Evolutionary conservation across 2,329 filamentous ascomycete genomes (phyloP).

Genomic region (Epichloe elymi): DNA sequence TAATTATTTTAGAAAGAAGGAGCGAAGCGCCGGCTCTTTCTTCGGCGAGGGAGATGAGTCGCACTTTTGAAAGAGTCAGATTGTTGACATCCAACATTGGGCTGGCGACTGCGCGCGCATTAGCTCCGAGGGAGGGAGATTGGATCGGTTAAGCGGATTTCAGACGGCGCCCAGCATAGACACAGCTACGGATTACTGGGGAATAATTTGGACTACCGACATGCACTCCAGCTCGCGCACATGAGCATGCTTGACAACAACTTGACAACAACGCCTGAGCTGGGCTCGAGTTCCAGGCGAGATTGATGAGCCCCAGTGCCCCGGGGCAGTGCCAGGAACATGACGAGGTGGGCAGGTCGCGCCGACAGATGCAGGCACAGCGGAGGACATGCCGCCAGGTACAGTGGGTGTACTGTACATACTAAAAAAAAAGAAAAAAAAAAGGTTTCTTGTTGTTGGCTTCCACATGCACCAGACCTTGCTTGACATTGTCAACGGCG

Average conservation of each 20-base stretch:
- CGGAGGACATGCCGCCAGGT: no score
- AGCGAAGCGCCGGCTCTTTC: not conserved
- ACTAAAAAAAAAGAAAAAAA: no score
- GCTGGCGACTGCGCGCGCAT: not conserved
- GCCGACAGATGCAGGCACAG: not conserved
- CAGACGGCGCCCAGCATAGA: constrained; percentile 1
- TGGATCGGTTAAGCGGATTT: constrained; percentile 1
- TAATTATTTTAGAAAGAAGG: not conserved
- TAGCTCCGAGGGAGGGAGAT: constrained; percentile 5
- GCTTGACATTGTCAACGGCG: not conserved
- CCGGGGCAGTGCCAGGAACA: not conserved
- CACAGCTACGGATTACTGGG: not conserved
- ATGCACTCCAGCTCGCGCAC: not conserved
- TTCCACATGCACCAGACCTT: not conserved
- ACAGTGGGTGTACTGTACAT: no score
- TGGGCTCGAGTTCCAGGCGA: not conserved
- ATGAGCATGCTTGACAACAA: not conserved
- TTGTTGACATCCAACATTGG: not conserved
- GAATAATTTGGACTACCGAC: not conserved
- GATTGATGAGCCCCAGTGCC: not conserved
- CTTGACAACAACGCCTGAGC: not conserved
- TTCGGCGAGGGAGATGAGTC: not conserved
- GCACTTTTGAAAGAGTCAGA: not conserved
- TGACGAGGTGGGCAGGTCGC: not conserved
- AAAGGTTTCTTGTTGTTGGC: no score